These are phyloP conservation scores for Lycium ferocissimum DNA, from an alignment of 257 asterid genomes.

Conservation along the genomic window DNA sequence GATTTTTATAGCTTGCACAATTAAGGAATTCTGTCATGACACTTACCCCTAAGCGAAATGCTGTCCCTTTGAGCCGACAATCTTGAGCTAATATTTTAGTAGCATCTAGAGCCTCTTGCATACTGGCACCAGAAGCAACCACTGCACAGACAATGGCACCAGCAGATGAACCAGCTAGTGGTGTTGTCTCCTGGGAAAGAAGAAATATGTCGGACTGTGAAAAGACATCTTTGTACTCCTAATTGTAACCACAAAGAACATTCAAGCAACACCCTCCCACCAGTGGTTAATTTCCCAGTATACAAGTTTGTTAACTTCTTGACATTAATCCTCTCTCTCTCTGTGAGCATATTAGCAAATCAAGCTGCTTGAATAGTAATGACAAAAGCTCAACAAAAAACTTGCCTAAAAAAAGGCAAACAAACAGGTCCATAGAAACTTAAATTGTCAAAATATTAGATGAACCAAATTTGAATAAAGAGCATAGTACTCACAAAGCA, in stretches of 20 bases:
- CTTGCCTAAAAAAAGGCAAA: neutral
- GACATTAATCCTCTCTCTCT: neutral
- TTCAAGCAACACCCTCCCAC: neutral
- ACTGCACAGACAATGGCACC: conserved; percentile 96
- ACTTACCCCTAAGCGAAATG: conserved; percentile 95
- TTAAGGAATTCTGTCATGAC: conserved; percentile 1
- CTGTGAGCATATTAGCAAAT: neutral
- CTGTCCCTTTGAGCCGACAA: conserved; percentile 94
- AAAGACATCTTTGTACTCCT: neutral
- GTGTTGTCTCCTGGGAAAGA: conserved; percentile 77
- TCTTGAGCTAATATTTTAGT: conserved; percentile 87
- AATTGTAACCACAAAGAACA: neutral
- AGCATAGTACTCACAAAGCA: neutral
- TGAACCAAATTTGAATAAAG: neutral
- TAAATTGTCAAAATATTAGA: neutral
- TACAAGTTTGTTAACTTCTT: neutral
- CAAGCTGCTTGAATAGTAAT: neutral
- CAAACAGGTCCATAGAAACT: neutral
- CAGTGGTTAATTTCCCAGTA: neutral
- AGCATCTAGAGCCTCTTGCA: conserved; percentile 82
- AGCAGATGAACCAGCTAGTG: conserved; percentile 98
- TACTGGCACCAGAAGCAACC: conserved; percentile 90
- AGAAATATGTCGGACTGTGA: neutral
- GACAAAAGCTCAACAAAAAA: neutral
- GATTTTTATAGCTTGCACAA: neutral